These are phyloP conservation scores for Trichosporon sp. DNA, from an alignment of 1,284 basidiomycete species.

Conservation along the genomic window DNA sequence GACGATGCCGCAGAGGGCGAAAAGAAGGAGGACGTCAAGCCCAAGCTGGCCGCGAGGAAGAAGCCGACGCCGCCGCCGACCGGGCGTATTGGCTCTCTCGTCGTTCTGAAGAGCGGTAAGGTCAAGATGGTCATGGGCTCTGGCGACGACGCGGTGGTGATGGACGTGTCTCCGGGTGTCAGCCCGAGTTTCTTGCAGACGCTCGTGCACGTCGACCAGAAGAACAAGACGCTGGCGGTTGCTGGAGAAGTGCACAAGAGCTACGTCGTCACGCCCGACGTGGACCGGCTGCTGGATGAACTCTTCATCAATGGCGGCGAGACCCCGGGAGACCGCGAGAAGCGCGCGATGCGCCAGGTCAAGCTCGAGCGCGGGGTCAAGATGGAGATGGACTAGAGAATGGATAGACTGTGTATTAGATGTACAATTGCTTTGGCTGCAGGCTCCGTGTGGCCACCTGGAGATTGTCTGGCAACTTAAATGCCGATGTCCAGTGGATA, in stretches of 20 bases:
- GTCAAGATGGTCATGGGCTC: slow-evolving; percentile 82
- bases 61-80: slow-evolving; percentile 61
- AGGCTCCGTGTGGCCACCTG: too few relatives aligned
- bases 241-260: slow-evolving; percentile 83
- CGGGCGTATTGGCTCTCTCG: slow-evolving; percentile 77
- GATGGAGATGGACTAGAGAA: slow-evolving; percentile 60
- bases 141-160: slow-evolving; percentile 75
- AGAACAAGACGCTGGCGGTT: slow-evolving; percentile 64
- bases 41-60: slow-evolving; percentile 42
- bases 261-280: slow-evolving; percentile 81
- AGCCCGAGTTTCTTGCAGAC: slow-evolving; percentile 89
- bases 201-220: slow-evolving; percentile 73
- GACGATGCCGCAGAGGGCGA: slow-evolving; percentile 37
- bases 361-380: slow-evolving; percentile 62
- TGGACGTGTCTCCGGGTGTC: slow-evolving; percentile 83
- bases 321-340: slow-evolving; percentile 55
- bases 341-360: slow-evolving; percentile 43
- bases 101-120: slow-evolving; percentile 79
- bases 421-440: background rate
- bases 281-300: slow-evolving; percentile 73
- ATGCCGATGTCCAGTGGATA: too few relatives aligned
- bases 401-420: slow-evolving; percentile 10
- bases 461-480: too few relatives aligned
- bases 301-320: slow-evolving; percentile 61
- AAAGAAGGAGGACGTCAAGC: slow-evolving; percentile 40